phyloP scores from a whole-genome alignment of 2,329 filamentous ascomycete species.

The Aspergillus ruber region DNA sequence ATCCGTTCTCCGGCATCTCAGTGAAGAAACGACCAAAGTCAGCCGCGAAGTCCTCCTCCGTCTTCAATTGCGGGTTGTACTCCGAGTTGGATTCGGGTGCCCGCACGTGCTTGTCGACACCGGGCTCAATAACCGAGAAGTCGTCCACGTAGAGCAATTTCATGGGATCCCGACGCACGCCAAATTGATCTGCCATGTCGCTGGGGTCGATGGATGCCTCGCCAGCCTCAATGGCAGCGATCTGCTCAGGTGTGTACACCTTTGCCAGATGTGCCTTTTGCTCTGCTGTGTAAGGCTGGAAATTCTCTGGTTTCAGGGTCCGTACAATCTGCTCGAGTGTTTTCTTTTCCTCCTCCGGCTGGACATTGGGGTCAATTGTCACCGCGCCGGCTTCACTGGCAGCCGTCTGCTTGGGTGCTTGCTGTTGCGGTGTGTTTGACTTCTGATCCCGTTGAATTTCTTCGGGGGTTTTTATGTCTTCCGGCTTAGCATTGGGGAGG shows the following conservation, averaged over 20 bases:
- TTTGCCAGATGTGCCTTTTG: constrained; percentile 58
- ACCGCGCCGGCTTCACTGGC: too few species aligned
- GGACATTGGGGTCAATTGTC: too few species aligned
- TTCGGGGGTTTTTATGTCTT: constrained; percentile 22
- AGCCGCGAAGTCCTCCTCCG: constrained; percentile 54
- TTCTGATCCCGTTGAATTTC: constrained; percentile 17
- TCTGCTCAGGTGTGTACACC: constrained; percentile 73
- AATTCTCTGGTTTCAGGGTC: constrained; percentile 21
- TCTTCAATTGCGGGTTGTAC: constrained; percentile 55
- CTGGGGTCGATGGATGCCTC: constrained; percentile 68
- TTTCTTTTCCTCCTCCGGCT: constrained; percentile 19
- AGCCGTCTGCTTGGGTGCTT: too few species aligned
- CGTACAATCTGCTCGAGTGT: constrained; percentile 15
- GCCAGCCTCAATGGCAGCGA: constrained; percentile 72
- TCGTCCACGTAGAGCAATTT: constrained; percentile 73
- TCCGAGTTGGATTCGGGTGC: constrained; percentile 46
- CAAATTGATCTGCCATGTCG: constrained; percentile 68
- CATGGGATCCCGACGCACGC: constrained; percentile 66
- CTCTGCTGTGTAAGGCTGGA: constrained; percentile 58
- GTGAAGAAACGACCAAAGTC: constrained; percentile 47
- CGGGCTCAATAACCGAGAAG: constrained; percentile 67
- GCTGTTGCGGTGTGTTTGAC: constrained; percentile 6
- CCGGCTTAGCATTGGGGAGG: constrained; percentile 32
- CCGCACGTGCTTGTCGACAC: constrained; percentile 64
- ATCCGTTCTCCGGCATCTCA: constrained; percentile 48